Base-by-base conservation (phyloP, 495 filamentous ascomycete genomes). In the Podospora anserina region DNA sequence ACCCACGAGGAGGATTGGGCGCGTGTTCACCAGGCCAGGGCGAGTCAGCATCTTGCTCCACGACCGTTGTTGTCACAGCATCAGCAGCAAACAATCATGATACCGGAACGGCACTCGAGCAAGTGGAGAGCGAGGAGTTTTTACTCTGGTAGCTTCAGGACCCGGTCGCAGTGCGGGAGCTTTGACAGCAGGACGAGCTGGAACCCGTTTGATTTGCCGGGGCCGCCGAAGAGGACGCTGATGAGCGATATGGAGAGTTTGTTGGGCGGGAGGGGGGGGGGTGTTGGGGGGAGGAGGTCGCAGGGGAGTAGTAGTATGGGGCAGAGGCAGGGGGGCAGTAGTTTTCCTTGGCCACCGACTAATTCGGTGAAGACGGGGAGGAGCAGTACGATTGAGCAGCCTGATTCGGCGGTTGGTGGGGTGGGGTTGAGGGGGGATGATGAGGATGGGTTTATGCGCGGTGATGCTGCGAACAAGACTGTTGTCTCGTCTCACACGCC, bases 201-300 rank as follows among this genome's bases (percentile, higher is more conserved):
- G 69, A 74, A 74, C 26, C 72, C 72, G 1, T 74, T 70, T 66
- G 59, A 74, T 60, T 68, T 74, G 5, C 72, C 72, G 2, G 63
- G 67, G 18, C 69, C 70, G 26, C 56, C 64, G 3, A 62, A 53
- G 13, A 39, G 62, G 63, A 63, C 66, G 11, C 56, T 66, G 11
- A 67, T 71, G 20, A 18, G 28, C 16, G 69, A 74, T 28, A 60
- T 70, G 64, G 26, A 59, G 27, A 65, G 70, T 4, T 19, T 70
- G 2, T 27, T 72, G 55, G n/a, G 9, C 13, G 39, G 39, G 39
- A 49, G 9, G 39, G 39, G 7, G 39, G 13, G 39, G 13, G 13
- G 5, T 0, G 2, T 49, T 5, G 39, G 39, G 39, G 13, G 39
- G 39, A 18, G 13, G 39, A 49, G 39, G 39, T 49, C 39, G 2